phyloP scores from a whole-genome alignment of 2,329 filamentous ascomycete species.

The Hypoxylon sp. region DNA sequence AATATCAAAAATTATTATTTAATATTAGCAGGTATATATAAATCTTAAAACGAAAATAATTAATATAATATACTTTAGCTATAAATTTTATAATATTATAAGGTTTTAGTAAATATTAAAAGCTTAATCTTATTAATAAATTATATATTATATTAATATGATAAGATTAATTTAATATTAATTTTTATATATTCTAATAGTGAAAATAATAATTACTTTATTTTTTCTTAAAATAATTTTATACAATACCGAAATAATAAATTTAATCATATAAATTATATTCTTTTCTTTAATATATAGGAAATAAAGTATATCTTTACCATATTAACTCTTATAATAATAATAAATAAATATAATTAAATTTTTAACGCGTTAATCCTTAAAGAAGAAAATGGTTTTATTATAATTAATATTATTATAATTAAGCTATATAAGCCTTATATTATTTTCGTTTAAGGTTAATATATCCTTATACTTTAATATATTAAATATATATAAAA shows the following conservation, averaged over 20 bases:
- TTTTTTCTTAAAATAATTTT: slow-evolving; percentile 4
- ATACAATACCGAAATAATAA: not conserved
- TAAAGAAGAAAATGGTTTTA: not conserved
- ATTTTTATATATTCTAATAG: not conserved
- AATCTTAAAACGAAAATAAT: too few relatives aligned
- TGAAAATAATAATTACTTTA: not conserved
- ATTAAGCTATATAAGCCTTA: not conserved
- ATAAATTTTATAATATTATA: too few relatives aligned
- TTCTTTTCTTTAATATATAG: not conserved
- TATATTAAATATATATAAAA: too few relatives aligned
- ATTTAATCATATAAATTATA: not conserved
- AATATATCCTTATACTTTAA: too few relatives aligned
- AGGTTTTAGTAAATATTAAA: too few relatives aligned
- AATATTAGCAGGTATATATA: not conserved
- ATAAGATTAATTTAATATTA: not conserved
- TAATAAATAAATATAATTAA: not conserved
- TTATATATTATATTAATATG: not conserved
- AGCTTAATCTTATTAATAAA: slow-evolving; percentile 1
- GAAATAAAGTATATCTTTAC: too few relatives aligned
- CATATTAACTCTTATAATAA: too few relatives aligned
- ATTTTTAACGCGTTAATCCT: not conserved
- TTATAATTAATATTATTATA: not conserved
- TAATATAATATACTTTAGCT: too few relatives aligned
- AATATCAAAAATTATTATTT: not conserved
- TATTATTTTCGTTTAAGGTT: too few relatives aligned